Evolutionary conservation across 306 rosid species (phyloP), one percentile per base, ranked within the genome.

Genomic region (Quercus dentata): DNA sequence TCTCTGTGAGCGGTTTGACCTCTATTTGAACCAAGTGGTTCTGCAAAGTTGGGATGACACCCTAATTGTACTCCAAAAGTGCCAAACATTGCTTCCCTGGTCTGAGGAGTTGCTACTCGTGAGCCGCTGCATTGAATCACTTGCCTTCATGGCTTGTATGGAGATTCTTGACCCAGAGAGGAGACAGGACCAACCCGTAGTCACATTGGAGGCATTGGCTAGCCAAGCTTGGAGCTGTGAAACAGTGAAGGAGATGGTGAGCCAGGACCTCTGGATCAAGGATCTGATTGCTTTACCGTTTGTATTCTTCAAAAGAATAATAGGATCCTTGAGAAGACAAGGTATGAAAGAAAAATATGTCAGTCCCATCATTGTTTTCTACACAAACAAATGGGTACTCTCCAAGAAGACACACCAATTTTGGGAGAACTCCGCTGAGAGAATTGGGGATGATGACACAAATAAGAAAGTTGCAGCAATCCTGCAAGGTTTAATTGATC

Each of bases 111-210:
- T 92, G 49, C 74, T 94, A 20, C 87, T 94, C 4, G 94, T 85
- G 4, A 87, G 98, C 80, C 94, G 98, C 35, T 94, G 98, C 82
- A 89, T 92, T 0, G 97, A 94, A 59, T 92, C 97, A 18, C 91
- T 94, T 0, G 97, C 98, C 23, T 94, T 94, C 89, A 94, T 94
- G 98, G 94, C 98, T 38, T 94, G 98, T 76, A 94, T 94, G 97
- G 98, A 94, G 91, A 87, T 92, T 12, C 94, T 94, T 56, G 97
- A 94, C 75, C 94, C 94, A 0, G 97, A 92, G 35, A 79, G 97
- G 56, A 86, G 86, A 62, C 73, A 87, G 41, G 94, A 92, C 82
- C 87, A 80, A 9, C 94, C 98, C 0, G 86, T 88, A 9, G 79
- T 90, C 31, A 90, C 97, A 23, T 25, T 94, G 84, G 92, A 90